A percentile compares a stretch with the other conserved stretches of the same genome.
Conservation (phyloP, 139 green algal species). For the Volvox africanus region DNA sequence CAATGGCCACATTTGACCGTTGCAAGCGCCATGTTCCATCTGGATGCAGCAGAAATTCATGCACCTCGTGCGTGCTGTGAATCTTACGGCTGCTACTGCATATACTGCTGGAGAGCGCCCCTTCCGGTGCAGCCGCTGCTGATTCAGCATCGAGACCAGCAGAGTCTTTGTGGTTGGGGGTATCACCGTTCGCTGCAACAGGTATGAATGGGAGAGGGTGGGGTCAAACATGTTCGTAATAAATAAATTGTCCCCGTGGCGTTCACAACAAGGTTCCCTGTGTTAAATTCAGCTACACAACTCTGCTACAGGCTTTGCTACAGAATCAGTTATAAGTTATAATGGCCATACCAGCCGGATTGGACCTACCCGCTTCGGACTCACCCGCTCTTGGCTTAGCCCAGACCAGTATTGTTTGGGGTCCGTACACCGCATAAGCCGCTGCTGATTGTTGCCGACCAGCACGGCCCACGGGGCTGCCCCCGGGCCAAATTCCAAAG, state of each 20-base stretch:
- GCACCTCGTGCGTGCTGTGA: slow-evolving; percentile 15
- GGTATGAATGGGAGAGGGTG: too few relatives aligned
- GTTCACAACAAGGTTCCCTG: too few relatives aligned
- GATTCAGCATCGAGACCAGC: too few relatives aligned
- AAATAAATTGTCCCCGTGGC: too few relatives aligned
- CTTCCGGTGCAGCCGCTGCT: background rate
- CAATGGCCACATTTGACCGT: background rate
- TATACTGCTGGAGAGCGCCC: background rate
- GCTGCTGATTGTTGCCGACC: slow-evolving; percentile 79
- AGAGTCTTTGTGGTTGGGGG: background rate
- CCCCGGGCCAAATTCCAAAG: slow-evolving; percentile 85
- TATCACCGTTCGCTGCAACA: background rate
- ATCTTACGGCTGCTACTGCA: slow-evolving; percentile 1
- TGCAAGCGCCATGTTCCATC: slow-evolving; percentile 5
- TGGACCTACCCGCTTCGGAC: background rate
- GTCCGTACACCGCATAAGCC: slow-evolving; percentile 86
- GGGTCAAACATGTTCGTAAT: too few relatives aligned
- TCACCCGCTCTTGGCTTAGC: slow-evolving; percentile 56
- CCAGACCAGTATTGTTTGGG: slow-evolving; percentile 83
- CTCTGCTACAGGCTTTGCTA: too few relatives aligned
- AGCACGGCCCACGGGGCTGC: slow-evolving; percentile 63
- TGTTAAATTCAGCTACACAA: too few relatives aligned
- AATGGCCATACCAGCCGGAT: too few relatives aligned
- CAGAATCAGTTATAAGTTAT: too few relatives aligned
- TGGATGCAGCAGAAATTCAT: slow-evolving; percentile 36